phyloP scores from a whole-genome alignment of 495 filamentous ascomycete species.

The Xylaria acuta region DNA sequence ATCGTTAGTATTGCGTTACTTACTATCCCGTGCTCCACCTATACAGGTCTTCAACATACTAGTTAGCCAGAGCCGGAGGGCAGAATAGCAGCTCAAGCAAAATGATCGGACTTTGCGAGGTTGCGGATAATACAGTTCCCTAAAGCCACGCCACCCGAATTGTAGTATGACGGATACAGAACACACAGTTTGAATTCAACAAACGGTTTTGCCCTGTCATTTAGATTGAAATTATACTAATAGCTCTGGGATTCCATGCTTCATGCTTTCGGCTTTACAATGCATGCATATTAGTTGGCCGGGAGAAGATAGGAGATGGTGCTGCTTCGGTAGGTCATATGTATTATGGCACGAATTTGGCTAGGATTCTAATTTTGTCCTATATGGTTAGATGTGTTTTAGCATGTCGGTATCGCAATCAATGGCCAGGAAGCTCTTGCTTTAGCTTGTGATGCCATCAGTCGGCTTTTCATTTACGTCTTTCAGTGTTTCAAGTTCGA shows the following conservation, averaged over 20 bases:
- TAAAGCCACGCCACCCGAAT: background rate
- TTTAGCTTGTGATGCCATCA: background rate
- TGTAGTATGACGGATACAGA: background rate
- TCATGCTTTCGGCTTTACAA: background rate
- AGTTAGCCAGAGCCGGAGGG: background rate
- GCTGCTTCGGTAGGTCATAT: background rate
- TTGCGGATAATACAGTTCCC: background rate
- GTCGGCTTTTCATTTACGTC: background rate
- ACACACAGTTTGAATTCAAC: background rate
- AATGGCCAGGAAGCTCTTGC: background rate
- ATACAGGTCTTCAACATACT: background rate
- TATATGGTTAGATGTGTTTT: background rate
- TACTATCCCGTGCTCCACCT: background rate
- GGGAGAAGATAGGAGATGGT: background rate
- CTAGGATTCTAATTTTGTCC: background rate
- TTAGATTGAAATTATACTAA: background rate
- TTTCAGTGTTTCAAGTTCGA: background rate
- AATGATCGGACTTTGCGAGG: background rate
- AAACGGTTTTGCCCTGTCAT: background rate
- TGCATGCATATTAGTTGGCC: background rate
- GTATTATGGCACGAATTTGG: background rate
- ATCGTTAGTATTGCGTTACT: background rate
- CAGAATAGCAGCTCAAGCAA: background rate
- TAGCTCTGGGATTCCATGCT: background rate
- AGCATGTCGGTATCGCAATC: background rate